A percentile compares a stretch with the other conserved stretches of the same genome.
These are phyloP conservation scores for Eutypa lata DNA, from an alignment of 2,329 filamentous ascomycete genomes.

Conservation along the genomic window DNA sequence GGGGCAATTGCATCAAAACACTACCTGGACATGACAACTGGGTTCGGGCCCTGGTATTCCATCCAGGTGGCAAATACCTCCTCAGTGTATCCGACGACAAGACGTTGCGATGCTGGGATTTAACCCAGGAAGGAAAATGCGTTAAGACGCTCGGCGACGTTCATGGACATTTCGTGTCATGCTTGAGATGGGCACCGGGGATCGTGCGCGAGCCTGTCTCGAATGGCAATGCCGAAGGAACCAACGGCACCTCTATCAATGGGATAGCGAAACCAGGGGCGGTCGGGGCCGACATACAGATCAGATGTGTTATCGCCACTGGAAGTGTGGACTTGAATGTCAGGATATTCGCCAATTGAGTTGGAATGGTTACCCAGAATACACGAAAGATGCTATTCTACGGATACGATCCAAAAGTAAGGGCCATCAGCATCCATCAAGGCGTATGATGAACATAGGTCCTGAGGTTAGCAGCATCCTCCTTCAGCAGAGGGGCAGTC, in stretches of 20 bases:
- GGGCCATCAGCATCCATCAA: background rate
- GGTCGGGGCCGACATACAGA: conserved; percentile 54
- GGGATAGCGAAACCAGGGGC: conserved; percentile 40
- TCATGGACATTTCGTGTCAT: conserved; percentile 82
- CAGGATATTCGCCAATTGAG: conserved; percentile 67
- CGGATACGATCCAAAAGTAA: background rate
- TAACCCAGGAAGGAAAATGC: conserved; percentile 84
- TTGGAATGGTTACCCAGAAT: background rate
- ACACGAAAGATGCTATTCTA: background rate
- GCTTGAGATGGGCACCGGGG: conserved; percentile 82
- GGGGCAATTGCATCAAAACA: conserved; percentile 81
- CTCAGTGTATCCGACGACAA: conserved; percentile 87
- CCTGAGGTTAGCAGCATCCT: background rate
- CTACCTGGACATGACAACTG: conserved; percentile 91
- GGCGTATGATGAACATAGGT: background rate
- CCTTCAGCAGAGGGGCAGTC: background rate
- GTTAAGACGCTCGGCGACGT: conserved; percentile 77
- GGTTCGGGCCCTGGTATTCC: conserved; percentile 82
- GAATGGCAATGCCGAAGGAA: conserved; percentile 38
- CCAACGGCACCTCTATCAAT: conserved; percentile 45
- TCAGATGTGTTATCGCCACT: conserved; percentile 82
- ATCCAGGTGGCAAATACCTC: conserved; percentile 88
- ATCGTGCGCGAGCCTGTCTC: conserved; percentile 58
- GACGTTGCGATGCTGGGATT: conserved; percentile 89
- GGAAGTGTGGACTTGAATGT: conserved; percentile 81